Evolutionary conservation across 2,329 filamentous ascomycete species (phyloP).

Genomic region (Exserohilum rostratum): DNA sequence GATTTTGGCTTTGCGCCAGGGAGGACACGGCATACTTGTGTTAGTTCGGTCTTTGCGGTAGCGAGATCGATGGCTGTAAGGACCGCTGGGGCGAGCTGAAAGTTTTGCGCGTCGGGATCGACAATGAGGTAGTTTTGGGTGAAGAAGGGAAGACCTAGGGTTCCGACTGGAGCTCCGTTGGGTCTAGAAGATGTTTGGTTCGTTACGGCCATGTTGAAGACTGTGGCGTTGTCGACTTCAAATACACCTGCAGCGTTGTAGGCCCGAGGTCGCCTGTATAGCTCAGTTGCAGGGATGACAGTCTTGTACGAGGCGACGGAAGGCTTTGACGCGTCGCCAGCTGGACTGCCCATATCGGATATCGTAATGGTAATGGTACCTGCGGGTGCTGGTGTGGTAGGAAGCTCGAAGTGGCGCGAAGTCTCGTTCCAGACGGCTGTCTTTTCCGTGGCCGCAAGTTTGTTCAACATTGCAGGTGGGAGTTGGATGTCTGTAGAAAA

Average conservation of each 20-base stretch:
- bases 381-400: conserved; percentile 16
- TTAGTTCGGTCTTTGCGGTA: conserved; percentile 19
- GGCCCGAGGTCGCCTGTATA: conserved; percentile 19
- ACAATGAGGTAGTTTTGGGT: conserved; percentile 28
- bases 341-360: conserved; percentile 18
- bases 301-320: conserved; percentile 24
- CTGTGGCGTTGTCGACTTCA: conserved; percentile 24
- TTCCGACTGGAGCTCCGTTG: conserved; percentile 16
- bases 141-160: conserved; percentile 24
- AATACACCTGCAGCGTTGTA: conserved; percentile 18
- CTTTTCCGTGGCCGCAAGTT: conserved; percentile 19
- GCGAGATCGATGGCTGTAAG: conserved; percentile 18
- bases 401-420: conserved; percentile 20
- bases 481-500: conserved; percentile 20
- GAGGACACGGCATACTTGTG: conserved; percentile 20
- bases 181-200: conserved; percentile 16
- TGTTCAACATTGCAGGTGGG: conserved; percentile 19
- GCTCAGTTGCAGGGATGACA: conserved; percentile 22
- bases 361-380: conserved; percentile 25
- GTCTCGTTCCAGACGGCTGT: conserved; percentile 25
- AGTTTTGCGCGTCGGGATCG: conserved; percentile 23
- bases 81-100: conserved; percentile 23
- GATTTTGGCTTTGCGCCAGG: conserved; percentile 12
- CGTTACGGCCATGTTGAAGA: conserved; percentile 25
- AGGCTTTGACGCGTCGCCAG: conserved; percentile 21